Base-by-base conservation (phyloP, 129 eudicot genomes). In the Apium graveolens region DNA sequence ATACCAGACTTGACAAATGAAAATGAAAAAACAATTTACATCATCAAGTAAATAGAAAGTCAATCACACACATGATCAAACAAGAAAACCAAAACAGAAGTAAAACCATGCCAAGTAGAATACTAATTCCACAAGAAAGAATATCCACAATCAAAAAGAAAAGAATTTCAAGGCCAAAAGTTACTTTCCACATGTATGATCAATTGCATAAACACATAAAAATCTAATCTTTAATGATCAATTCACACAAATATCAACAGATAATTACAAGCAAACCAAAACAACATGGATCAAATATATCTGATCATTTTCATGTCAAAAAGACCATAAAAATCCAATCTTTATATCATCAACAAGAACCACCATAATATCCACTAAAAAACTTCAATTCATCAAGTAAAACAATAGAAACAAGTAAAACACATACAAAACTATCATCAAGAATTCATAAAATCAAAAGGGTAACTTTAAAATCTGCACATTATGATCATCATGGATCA, bases 401-500 rank as follows among this genome's bases (percentile, higher is more conserved):
- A 55, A 79, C 16, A 37, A 70, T 37, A 78, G 51, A 79, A 16
- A 69, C 62, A 76, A 78, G 49, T 41, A 72, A 70, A 79, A 43
- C 42, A 27, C 21, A 77, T 39, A n/a, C 20, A 17, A 44, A 45
- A 74, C n/a, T 74, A 13, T 46, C 49, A 73, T 32, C 57, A 70
- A 35, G 78, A 75, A 8, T 69, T 81, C 39, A 78, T 16, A 42
- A 80, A 3, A 43, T 42, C 69, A 42, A 48, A 78, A 29, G 80
- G 76, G 78, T 76, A 37, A 84, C 79, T 80, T 78, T 39, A 71
- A 41, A 80, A 60, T 86, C 84, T 82, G 78, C 80, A 90, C 93
- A 87, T 88, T 91, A 69, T 83, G 82, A 90, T 84, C 27, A 78
- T 84, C 80, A 88, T 62, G 76, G 87, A 93, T 89, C 94, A 82